Evolutionary conservation across 805 yeast species (phyloP).

Genomic region (Candida palmyrensis): DNA sequence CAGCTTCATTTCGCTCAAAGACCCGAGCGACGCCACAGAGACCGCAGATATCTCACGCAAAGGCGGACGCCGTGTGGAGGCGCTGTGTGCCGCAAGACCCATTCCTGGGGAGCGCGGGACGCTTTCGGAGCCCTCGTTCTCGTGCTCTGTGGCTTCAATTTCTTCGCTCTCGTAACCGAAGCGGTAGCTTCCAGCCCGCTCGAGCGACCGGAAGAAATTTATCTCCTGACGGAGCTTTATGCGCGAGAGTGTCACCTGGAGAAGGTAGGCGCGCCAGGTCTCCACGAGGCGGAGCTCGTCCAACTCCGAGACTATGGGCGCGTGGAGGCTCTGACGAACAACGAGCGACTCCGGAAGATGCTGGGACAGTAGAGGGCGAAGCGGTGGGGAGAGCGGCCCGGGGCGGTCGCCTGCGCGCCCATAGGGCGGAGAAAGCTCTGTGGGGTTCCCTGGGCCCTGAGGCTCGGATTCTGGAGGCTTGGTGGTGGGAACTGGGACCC

Average conservation of each 20-base stretch:
- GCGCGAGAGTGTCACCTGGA: slow-evolving; percentile 29
- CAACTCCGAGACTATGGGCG: slow-evolving; percentile 1
- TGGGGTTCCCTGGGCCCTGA: not conserved
- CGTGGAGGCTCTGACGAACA: slow-evolving; percentile 2
- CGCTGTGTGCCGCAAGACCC: not conserved
- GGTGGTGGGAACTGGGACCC: slow-evolving; percentile 1
- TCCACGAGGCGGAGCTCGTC: slow-evolving; percentile 7
- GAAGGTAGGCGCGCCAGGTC: slow-evolving; percentile 32
- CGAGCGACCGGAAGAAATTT: slow-evolving; percentile 22
- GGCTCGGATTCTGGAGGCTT: not conserved
- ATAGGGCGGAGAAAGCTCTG: not conserved
- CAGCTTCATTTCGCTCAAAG: too few relatives aligned
- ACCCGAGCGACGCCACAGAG: not conserved
- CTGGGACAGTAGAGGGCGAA: not conserved
- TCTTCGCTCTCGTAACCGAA: slow-evolving; percentile 3
- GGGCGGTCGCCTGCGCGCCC: not conserved
- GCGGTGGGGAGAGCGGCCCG: not conserved
- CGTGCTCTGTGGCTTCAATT: not conserved
- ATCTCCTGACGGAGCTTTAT: slow-evolving; percentile 39
- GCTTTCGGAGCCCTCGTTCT: not conserved
- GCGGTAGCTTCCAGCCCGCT: slow-evolving; percentile 4
- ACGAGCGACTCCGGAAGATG: not conserved
- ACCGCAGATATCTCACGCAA: not conserved
- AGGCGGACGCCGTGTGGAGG: not conserved
- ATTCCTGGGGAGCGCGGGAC: not conserved